These are phyloP conservation scores for Wickerhamomyces sp. DNA, from an alignment of 1,139 yeast genomes.

Conservation along the genomic window DNA sequence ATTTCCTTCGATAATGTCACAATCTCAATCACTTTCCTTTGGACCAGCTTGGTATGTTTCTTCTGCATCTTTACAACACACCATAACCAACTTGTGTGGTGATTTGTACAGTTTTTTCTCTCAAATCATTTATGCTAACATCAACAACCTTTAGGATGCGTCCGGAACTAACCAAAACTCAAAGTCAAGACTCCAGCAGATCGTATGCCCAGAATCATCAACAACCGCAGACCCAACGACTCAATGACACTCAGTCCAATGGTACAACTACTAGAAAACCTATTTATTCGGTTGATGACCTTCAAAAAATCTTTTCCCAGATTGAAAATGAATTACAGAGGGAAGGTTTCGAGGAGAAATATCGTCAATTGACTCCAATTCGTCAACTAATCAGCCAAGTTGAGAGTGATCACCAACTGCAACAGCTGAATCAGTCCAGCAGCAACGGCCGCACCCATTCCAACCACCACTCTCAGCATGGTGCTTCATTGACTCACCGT, in stretches of 20 bases:
- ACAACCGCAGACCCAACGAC: constrained; percentile 18
- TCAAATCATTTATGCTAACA: constrained; percentile 17
- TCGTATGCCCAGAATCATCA: constrained; percentile 1
- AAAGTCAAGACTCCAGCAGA: constrained; percentile 4
- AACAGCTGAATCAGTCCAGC: too few species aligned
- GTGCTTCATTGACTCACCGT: too few species aligned
- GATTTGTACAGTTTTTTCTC: too few species aligned
- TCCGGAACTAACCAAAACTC: constrained; percentile 21
- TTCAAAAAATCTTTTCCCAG: constrained; percentile 47
- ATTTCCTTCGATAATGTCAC: constrained; percentile 13
- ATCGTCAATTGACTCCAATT: constrained; percentile 26
- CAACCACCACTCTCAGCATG: too few species aligned
- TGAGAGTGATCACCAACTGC: constrained; percentile 31
- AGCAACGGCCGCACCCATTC: constrained; percentile 4
- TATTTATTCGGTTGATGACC: constrained; percentile 45
- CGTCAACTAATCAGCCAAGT: constrained; percentile 22
- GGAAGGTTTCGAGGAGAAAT: constrained; percentile 27
- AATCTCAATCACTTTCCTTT: constrained; percentile 29
- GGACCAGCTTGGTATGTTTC: constrained; percentile 37
- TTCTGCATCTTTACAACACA: too few species aligned
- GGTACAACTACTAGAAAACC: constrained; percentile 7
- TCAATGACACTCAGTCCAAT: constrained; percentile 2
- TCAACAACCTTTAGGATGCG: constrained; percentile 25
- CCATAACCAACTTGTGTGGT: too few species aligned
- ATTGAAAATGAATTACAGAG: constrained; percentile 31